Conservation (phyloP, 140 eudicot species). For the Senecio squalidus region DNA sequence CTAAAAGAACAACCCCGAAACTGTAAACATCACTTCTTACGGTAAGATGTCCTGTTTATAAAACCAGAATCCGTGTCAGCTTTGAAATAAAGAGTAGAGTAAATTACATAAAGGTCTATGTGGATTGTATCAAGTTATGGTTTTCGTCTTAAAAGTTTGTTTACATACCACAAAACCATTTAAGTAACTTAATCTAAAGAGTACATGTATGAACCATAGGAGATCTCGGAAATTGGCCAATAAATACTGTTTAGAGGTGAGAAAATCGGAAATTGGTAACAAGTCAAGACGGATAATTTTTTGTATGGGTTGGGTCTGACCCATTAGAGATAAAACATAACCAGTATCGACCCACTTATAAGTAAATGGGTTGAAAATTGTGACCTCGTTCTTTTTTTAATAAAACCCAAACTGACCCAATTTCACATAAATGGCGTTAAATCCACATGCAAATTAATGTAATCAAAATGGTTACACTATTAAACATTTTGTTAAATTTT, state of each 20-base stretch:
- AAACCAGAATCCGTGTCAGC: not conserved
- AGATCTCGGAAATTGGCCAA: not conserved
- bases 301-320: too few species aligned
- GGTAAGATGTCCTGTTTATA: constrained; percentile 16
- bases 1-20: constrained; percentile 16
- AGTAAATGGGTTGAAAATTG: too few species aligned
- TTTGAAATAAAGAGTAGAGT: not conserved
- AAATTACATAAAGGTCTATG: too few species aligned
- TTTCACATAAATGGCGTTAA: not conserved
- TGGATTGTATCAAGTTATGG: too few species aligned
- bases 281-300: too few species aligned
- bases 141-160: too few species aligned
- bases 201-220: not conserved
- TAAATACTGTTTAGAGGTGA: not conserved
- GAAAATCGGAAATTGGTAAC: not conserved
- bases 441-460: not conserved
- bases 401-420: not conserved
- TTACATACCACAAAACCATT: too few species aligned
- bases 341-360: too few species aligned
- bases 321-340: not conserved
- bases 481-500: not conserved
- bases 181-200: too few species aligned
- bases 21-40: constrained; percentile 17
- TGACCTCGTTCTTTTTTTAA: too few species aligned
- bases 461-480: not conserved